phyloP scores from a whole-genome alignment of 495 filamentous ascomycete genomes.

The Coniosporium apollinis region DNA sequence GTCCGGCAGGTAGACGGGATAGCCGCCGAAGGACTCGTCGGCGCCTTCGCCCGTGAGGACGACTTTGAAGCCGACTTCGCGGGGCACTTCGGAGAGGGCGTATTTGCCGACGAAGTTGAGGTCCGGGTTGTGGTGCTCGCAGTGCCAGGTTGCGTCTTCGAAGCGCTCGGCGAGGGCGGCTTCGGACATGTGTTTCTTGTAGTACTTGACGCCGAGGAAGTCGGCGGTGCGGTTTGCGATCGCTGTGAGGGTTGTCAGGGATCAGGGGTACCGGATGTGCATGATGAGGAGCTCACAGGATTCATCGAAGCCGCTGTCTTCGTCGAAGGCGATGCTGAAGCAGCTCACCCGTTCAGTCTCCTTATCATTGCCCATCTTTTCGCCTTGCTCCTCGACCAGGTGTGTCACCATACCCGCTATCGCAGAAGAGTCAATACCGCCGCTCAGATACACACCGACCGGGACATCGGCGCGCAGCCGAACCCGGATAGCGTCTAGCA shows the following conservation, averaged over 20 bases:
- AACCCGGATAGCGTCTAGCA: conserved; percentile 30
- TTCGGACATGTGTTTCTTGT: conserved; percentile 30
- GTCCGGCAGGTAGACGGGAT: conserved; percentile 26
- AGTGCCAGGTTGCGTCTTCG: conserved; percentile 32
- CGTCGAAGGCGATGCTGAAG: conserved; percentile 33
- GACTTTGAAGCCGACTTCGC: conserved; percentile 30
- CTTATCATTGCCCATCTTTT: conserved; percentile 21
- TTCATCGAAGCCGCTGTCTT: conserved; percentile 29
- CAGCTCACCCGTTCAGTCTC: conserved; percentile 23
- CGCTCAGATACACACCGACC: conserved; percentile 34
- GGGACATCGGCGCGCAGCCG: conserved; percentile 36
- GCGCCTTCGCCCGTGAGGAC: conserved; percentile 33
- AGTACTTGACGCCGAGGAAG: conserved; percentile 30
- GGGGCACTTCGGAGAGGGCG: conserved; percentile 26
- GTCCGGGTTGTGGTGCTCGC: conserved; percentile 29
- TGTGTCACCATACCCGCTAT: conserved; percentile 36
- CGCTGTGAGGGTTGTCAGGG: conserved; percentile 13
- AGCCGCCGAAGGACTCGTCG: conserved; percentile 38
- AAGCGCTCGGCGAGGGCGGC: conserved; percentile 26
- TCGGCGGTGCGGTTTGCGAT: conserved; percentile 34
- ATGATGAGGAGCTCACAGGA: conserved; percentile 19
- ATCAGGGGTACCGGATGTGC: background rate
- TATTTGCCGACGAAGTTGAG: conserved; percentile 33
- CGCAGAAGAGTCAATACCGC: conserved; percentile 36
- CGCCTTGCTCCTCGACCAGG: conserved; percentile 25